Conservation (phyloP, 192 early-diverging fungal species). For the Podila epicladia region DNA sequence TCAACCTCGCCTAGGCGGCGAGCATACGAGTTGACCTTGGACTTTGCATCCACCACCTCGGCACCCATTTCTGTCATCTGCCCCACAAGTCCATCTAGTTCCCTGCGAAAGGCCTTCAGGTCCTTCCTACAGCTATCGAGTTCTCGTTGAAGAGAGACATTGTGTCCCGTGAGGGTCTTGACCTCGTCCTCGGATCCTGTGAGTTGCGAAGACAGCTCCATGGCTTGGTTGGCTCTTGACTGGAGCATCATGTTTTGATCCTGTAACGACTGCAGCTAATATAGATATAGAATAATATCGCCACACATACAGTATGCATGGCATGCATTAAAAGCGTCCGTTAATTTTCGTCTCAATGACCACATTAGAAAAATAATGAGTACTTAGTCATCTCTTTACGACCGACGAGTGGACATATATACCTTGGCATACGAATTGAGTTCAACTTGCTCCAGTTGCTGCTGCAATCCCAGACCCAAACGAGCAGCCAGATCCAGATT, state of each 20-base stretch:
- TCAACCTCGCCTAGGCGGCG: constrained; percentile 66
- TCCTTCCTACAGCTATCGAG: constrained; percentile 62
- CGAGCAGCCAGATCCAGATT: constrained; percentile 67
- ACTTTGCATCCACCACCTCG: constrained; percentile 64
- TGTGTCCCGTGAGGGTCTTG: constrained; percentile 53
- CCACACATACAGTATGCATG: background rate
- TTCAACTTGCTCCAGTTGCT: constrained; percentile 53
- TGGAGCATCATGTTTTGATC: constrained; percentile 53
- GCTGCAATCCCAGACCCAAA: constrained; percentile 61
- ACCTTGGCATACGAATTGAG: constrained; percentile 52
- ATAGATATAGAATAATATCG: background rate
- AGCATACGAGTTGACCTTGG: constrained; percentile 61
- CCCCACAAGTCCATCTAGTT: constrained; percentile 61
- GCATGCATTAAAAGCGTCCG: background rate
- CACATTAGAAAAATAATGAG: background rate
- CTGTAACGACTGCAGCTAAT: constrained; percentile 48
- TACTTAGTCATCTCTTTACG: too few relatives aligned
- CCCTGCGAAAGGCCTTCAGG: constrained; percentile 62
- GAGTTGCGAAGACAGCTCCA: constrained; percentile 47
- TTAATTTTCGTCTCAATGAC: background rate
- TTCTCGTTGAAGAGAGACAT: constrained; percentile 58
- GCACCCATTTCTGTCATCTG: constrained; percentile 68
- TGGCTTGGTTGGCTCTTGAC: constrained; percentile 42
- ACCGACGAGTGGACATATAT: constrained; percentile 4
- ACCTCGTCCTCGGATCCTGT: constrained; percentile 52